Base-by-base conservation (phyloP, 2,329 filamentous ascomycete genomes). In the Kalaharituber pfeilii region DNA sequence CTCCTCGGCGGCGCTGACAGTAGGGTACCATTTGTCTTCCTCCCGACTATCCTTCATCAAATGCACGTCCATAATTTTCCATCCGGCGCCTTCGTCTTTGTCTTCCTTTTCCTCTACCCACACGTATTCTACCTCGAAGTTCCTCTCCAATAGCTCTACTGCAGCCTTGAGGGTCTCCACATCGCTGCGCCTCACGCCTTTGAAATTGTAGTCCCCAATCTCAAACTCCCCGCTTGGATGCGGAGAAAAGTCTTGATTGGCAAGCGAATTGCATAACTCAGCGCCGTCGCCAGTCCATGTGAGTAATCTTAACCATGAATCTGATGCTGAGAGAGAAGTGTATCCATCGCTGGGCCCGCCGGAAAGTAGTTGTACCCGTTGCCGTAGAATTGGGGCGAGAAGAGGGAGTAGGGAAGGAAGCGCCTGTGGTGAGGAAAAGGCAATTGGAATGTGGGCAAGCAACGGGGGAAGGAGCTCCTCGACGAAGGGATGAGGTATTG, bases 221-320 rank as follows among this genome's bases (percentile, higher is more conserved):
- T 89, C 84, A 53, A 89, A 77, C 67, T 88, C 84, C 53, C 84
- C 84, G 2, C 82, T 86, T 2, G 85, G 85, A 63, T 91, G 85
- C n/a, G 83, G 82, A 66, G 88, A 82, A 28, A 89, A 71, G 47
- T 83, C 77, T 54, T 75, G 74, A 61, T 75, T 74, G 28, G 79
- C 78, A 13, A 82, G 70, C 47, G 62, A 59, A 55, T 77, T 71
- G n/a, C 75, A 72, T 18, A 89, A 72, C 7, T 71, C 66, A 2
- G 70, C 72, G 44, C 76, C 70, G 59, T 73, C 67, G 6, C 72
- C 63, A 62, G 61, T 61, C 62, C 62, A 88, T 65, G 78, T 82
- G 24, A 89, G 73, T 28, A 88, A 72, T 0, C 78, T 74, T 15
- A 89, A 75, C 84, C 85, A 89, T 52, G 81, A 78, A 30, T 81